phyloP scores from a whole-genome alignment of 2,329 filamentous ascomycete species.

The Amylocarpus encephaloides region DNA sequence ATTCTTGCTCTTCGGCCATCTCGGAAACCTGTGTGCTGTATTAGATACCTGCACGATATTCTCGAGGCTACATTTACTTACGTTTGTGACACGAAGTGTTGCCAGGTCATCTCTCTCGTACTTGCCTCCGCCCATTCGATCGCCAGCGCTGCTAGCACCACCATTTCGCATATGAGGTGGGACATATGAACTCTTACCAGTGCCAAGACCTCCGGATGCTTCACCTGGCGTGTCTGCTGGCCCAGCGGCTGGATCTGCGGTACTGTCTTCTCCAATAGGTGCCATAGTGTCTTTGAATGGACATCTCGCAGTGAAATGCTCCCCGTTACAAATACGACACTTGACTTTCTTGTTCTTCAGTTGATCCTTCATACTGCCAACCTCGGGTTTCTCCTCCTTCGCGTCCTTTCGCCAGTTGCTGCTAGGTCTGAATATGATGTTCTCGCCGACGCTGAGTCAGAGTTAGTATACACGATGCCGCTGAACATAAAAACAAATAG shows the following conservation, averaged over 20 bases:
- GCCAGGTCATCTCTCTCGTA: constrained; percentile 95
- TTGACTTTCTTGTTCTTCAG: constrained; percentile 99
- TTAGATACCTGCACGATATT: constrained; percentile 12
- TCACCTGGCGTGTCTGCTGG: constrained; percentile 41
- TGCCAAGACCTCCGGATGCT: constrained; percentile 51
- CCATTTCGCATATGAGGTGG: constrained; percentile 84
- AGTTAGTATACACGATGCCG: constrained; percentile 10
- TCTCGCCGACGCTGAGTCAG: constrained; percentile 67
- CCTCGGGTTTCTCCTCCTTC: constrained; percentile 73
- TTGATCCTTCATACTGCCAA: constrained; percentile 70
- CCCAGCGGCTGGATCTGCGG: constrained; percentile 47
- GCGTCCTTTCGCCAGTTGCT: constrained; percentile 90
- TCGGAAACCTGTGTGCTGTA: constrained; percentile 67
- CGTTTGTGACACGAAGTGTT: constrained; percentile 95
- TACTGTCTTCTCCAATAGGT: constrained; percentile 59
- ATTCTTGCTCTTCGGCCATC: constrained; percentile 90
- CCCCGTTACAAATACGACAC: constrained; percentile 96
- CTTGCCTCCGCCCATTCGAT: constrained; percentile 81
- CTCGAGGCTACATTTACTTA: constrained; percentile 44
- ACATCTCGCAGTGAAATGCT: constrained; percentile 98
- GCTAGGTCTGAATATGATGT: constrained; percentile 92
- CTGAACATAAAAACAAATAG: constrained; percentile 5
- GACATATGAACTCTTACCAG: constrained; percentile 78
- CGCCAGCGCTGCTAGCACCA: constrained; percentile 54
- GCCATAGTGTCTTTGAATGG: constrained; percentile 99